Base-by-base conservation (phyloP, 2,329 filamentous ascomycete species). In the Hymenoscyphus scutula region DNA sequence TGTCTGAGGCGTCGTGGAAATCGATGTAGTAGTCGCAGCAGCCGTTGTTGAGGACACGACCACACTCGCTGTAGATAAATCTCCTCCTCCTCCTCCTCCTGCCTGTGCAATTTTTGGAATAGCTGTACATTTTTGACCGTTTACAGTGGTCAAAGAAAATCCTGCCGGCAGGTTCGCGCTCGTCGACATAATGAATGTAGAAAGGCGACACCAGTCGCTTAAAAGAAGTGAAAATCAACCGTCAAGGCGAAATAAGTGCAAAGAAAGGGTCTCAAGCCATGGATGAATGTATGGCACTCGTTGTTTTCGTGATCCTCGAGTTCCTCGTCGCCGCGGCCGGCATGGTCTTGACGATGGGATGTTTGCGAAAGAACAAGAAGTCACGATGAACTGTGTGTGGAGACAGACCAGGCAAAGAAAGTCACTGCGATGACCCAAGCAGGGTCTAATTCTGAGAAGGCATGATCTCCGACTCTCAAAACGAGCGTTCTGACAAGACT, bases 101-200 rank as follows among this genome's bases (percentile, higher is more conserved):
- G n/a, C n/a, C n/a, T n/a, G n/a, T n/a, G 11, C 62, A 62, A 69
- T 60, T 68, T 72, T 80, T 56, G 81, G 82, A 66, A 84, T 76
- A 64, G 80, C 82, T 69, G 83, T 85, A 76, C 83, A 84, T 73
- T 78, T 78, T 72, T 77, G 80, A 58, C 81, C 81, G 62, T 78
- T 73, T 60, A 84, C 76, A 56, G 74, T 79, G 60, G 81, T 84
- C 62, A 82, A 77, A 64, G 80, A 79, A 64, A 79, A 78, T 71
- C 80, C 79, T 70, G 74, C 72, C 66, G 76, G 77, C 72, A 82
- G 77, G 71, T 68, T 71, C 56, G 68, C 59, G 56, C 60, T 67
- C 25, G 68, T 71, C 66, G 72, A 78, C 81, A 83, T 83, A 62
- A 67, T 75, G 69, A 68, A 65, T 63, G 61, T 54, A 32, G 38